phyloP scores from a whole-genome alignment of 805 yeast species.

The Myxozyma neotropica region DNA sequence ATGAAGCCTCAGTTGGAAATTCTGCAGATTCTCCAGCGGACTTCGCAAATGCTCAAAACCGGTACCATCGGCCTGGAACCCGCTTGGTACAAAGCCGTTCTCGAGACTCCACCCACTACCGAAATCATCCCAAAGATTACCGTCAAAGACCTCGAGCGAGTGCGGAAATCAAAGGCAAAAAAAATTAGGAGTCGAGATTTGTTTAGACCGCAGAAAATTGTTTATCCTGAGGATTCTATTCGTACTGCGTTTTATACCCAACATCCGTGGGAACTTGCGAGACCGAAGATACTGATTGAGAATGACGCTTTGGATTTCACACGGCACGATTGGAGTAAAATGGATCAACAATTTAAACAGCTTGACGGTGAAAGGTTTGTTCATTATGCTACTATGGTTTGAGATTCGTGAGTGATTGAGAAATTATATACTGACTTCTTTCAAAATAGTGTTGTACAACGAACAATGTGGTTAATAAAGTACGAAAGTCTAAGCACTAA shows the following conservation, averaged over 20 bases:
- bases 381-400: background rate
- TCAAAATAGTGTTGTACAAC: conserved; percentile 72
- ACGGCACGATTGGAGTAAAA: conserved; percentile 71
- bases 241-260: conserved; percentile 82
- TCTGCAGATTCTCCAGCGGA: conserved; percentile 62
- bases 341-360: conserved; percentile 71
- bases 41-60: conserved; percentile 71
- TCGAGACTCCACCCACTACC: conserved; percentile 75
- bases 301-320: conserved; percentile 60
- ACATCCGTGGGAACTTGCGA: conserved; percentile 97
- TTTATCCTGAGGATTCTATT: conserved; percentile 74
- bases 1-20: conserved; percentile 55
- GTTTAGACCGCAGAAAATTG: conserved; percentile 56
- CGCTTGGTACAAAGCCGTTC: conserved; percentile 86
- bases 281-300: conserved; percentile 83
- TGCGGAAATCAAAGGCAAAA: conserved; percentile 36
- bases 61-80: conserved; percentile 61
- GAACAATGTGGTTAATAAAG: conserved; percentile 60
- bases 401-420: background rate
- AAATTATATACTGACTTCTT: background rate
- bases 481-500: conserved; percentile 38
- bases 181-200: conserved; percentile 48
- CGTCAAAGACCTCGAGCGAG: conserved; percentile 32
- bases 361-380: conserved; percentile 74
- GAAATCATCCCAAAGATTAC: conserved; percentile 39